Evolutionary conservation across 108 stramenopile species (phyloP).

Genomic region (Nitzschia putrida): DNA sequence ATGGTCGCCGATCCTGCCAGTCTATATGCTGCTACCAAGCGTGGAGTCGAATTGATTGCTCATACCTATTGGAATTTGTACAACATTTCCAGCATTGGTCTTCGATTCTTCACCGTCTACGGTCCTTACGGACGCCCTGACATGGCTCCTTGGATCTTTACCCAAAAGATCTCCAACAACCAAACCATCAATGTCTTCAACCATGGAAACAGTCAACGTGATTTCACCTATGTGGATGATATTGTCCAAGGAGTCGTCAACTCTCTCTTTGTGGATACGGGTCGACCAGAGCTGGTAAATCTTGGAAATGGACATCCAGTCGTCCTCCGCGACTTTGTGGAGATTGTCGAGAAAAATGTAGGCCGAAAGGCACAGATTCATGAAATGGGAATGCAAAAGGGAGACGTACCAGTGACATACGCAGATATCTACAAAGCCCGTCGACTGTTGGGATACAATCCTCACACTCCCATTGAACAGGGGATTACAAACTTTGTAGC

Average conservation of each 20-base stretch:
- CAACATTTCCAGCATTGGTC: conserved; percentile 39
- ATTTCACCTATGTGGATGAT: conserved; percentile 91
- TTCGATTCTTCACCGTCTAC: conserved; percentile 44
- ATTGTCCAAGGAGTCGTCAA: conserved; percentile 90
- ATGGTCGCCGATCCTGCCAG: conserved; percentile 39
- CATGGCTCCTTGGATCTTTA: conserved; percentile 98
- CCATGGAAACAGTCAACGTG: conserved; percentile 85
- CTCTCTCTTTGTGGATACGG: conserved; percentile 69
- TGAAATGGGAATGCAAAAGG: conserved; percentile 81
- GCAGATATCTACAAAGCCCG: conserved; percentile 80
- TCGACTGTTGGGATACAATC: conserved; percentile 72
- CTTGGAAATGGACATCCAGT: conserved; percentile 92
- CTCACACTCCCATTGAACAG: conserved; percentile 71
- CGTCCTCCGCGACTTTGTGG: conserved; percentile 78
- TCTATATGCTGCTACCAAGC: conserved; percentile 45
- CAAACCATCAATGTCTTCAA: conserved; percentile 93
- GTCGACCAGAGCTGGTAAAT: conserved; percentile 62
- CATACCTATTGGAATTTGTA: conserved; percentile 49
- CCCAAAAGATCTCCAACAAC: conserved; percentile 88
- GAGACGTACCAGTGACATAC: conserved; percentile 86
- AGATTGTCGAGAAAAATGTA: conserved; percentile 65
- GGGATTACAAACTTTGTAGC: conserved; percentile 72
- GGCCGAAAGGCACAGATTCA: conserved; percentile 78
- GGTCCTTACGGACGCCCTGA: conserved; percentile 70
- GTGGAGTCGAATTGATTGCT: conserved; percentile 41